Percentiles rank a stretch among this genome's conserved stretches.
These are phyloP conservation scores for Teunomyces stri DNA, from an alignment of 805 yeast genomes.

Conservation along the genomic window DNA sequence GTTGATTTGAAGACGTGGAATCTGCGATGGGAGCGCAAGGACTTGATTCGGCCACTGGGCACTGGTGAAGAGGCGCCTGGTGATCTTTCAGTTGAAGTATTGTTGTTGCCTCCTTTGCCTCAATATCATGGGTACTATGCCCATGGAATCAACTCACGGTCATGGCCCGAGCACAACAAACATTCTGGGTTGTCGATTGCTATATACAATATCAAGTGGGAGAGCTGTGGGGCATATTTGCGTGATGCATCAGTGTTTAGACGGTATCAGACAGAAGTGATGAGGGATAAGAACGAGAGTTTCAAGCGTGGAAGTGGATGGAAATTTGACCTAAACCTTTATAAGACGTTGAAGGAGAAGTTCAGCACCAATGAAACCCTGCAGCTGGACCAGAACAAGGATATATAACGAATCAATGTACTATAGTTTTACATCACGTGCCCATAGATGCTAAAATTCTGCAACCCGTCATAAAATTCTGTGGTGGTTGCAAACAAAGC, in stretches of 20 bases:
- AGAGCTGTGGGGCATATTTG: conserved; percentile 23
- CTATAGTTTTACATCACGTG: background rate
- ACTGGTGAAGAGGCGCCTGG: conserved; percentile 22
- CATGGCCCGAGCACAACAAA: conserved; percentile 51
- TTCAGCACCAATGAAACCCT: conserved; percentile 7
- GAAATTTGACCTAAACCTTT: conserved; percentile 30
- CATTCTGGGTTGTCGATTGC: conserved; percentile 83
- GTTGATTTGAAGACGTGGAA: conserved; percentile 34
- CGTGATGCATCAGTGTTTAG: conserved; percentile 30
- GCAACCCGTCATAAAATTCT: too few species aligned
- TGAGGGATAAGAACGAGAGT: conserved; percentile 9
- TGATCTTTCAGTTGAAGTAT: conserved; percentile 56
- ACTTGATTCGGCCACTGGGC: conserved; percentile 17
- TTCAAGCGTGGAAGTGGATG: conserved; percentile 25
- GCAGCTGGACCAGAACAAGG: background rate
- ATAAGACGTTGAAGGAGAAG: conserved; percentile 26
- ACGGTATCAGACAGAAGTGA: conserved; percentile 23
- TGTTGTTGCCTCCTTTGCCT: conserved; percentile 68
- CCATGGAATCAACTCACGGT: conserved; percentile 69
- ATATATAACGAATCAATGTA: background rate
- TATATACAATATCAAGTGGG: conserved; percentile 56
- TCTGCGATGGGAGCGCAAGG: conserved; percentile 23
- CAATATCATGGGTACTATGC: conserved; percentile 63
- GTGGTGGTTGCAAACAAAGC: too few species aligned
- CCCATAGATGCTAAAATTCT: too few species aligned